A percentile compares a stretch with the other conserved stretches of the same genome.
Evolutionary conservation across 768 basidiomycete species (phyloP).

Genomic region (Mycena metata): DNA sequence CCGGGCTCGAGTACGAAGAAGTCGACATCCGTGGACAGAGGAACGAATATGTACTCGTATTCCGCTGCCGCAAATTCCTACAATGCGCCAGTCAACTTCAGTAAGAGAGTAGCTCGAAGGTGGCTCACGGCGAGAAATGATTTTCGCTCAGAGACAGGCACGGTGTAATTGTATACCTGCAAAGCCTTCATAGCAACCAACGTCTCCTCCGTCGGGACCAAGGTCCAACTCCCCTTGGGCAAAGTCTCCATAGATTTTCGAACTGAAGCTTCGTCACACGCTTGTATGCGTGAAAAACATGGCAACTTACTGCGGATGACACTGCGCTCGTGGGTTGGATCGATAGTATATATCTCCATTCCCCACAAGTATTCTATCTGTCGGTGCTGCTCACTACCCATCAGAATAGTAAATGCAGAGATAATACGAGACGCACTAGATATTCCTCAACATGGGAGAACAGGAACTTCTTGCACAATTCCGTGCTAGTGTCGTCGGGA

Average conservation of each 20-base stretch:
- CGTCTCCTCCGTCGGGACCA: conserved; percentile 22
- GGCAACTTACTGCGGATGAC: background rate
- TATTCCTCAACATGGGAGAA: background rate
- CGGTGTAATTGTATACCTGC: conserved; percentile 2
- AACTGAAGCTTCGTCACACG: background rate
- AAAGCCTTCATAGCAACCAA: conserved; percentile 9
- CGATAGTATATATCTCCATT: conserved; percentile 4
- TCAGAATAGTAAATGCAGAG: background rate
- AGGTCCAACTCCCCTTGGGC: background rate
- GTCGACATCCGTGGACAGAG: conserved; percentile 4
- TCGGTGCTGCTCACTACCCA: background rate
- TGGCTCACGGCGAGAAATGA: conserved; percentile 10
- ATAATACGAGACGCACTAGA: background rate
- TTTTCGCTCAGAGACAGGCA: conserved; percentile 9
- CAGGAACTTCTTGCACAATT: background rate
- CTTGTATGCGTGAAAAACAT: too few species aligned
- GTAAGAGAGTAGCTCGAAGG: too few species aligned
- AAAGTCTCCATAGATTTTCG: background rate
- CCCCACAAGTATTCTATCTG: conserved; percentile 21
- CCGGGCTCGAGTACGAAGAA: background rate
- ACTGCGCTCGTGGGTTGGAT: conserved; percentile 13
- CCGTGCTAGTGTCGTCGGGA: background rate
- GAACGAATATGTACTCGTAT: conserved; percentile 14
- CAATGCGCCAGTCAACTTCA: too few species aligned
- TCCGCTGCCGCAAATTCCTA: conserved; percentile 14